Conservation (phyloP, 371 early-diverging fungal genomes). For the Rhizomucor miehei region DNA sequence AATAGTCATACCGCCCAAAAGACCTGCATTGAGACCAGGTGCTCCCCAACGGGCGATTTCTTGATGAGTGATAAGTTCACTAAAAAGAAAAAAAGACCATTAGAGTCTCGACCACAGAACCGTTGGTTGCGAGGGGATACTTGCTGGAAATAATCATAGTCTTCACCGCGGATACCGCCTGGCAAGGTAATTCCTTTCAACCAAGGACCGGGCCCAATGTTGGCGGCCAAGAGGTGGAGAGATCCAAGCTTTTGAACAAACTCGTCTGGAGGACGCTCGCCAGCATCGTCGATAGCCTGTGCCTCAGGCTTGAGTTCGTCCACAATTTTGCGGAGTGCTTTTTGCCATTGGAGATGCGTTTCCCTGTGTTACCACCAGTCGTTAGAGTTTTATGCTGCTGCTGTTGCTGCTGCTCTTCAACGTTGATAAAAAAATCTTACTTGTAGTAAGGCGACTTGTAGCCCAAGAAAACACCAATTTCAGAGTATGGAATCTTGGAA, state of each 20-base stretch:
- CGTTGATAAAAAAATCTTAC: constrained; percentile 18
- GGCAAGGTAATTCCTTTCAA: constrained; percentile 32
- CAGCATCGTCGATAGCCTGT: constrained; percentile 34
- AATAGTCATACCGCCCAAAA: constrained; percentile 46
- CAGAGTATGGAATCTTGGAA: constrained; percentile 62
- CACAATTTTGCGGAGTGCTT: constrained; percentile 52
- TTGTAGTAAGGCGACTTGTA: constrained; percentile 61
- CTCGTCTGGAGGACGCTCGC: constrained; percentile 41
- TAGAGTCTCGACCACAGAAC: neutral
- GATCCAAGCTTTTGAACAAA: constrained; percentile 43
- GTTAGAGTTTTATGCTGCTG: too few relatives aligned
- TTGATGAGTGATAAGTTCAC: constrained; percentile 5
- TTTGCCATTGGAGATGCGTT: constrained; percentile 56
- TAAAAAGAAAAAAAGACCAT: neutral
- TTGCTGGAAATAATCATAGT: constrained; percentile 68
- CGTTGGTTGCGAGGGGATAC: constrained; percentile 63
- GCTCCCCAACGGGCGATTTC: constrained; percentile 51
- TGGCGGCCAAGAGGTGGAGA: constrained; percentile 25
- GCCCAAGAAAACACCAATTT: constrained; percentile 43
- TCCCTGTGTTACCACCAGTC: constrained; percentile 34
- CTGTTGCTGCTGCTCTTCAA: too few relatives aligned
- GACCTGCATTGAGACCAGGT: constrained; percentile 46
- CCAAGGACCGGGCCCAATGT: constrained; percentile 48
- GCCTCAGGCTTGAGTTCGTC: constrained; percentile 48
- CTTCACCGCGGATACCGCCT: constrained; percentile 48